Evolutionary conservation across 805 yeast genomes (phyloP), one percentile per base, ranked within the genome.

Genomic region (Wickerhamiella nectarea): DNA sequence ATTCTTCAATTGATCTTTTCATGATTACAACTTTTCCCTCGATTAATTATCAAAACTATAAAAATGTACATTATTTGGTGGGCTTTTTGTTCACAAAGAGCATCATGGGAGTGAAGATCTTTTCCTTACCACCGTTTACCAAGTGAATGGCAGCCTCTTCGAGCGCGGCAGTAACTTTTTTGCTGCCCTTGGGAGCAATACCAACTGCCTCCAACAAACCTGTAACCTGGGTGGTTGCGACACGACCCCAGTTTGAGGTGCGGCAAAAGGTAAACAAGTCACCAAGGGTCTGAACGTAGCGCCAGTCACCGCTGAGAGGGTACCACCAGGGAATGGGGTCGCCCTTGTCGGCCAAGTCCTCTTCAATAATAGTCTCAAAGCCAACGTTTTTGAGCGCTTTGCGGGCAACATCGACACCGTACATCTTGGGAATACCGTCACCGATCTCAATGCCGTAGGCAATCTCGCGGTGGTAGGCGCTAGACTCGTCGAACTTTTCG

Each of bases 381-480:
- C 98, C 98, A 51, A 84, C 95, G 38, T 70, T 71, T 62, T 75
- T 71, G 57, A 91, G 72, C 21, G 97, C 97, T 46, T 80, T 66
- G 61, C 78, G 80, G 29, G 98, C 98, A 56, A 84, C 95, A 50
- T 76, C 74, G 50, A 76, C 75, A 56, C 69, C 65, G 74, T 74
- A 85, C 98, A 91, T 91, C 69, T 89, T 86, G 60, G 98, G 97
- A 56, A 91, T 91, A 68, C 98, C 98, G 62, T 91, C 96, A 60
- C 98, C 98, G 50, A 89, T 74, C 70, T 91, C 98, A 54, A 91
- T 91, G 62, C 95, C 97, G 65, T 89, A 89, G 25, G 94, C 91
- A 52, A 91, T 83, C 61, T 80, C 80, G 66, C 95, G 82, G 68
- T 91, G 98, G 64, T 77, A 87, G 55, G 76, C 75, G 65, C 84